These are phyloP conservation scores for Phytophthora ramorum DNA, from an alignment of 352 stramenopile genomes.

Conservation along the genomic window DNA sequence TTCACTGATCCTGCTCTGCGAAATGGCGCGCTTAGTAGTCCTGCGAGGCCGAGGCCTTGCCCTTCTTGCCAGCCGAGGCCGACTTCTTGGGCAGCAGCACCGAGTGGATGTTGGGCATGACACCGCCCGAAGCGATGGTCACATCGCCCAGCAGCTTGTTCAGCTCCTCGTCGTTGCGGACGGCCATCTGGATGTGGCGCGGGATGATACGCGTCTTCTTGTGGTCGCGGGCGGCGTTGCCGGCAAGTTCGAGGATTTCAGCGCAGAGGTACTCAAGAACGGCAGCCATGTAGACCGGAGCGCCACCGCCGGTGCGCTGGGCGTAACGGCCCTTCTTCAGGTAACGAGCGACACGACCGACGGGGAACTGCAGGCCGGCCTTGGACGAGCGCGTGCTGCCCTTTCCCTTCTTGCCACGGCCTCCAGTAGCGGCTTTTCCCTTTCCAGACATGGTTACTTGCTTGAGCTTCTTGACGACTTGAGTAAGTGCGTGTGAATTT, in stretches of 20 bases:
- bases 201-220: slow-evolving; percentile 98
- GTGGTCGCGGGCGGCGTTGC: slow-evolving; percentile 95
- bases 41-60: slow-evolving; percentile 59
- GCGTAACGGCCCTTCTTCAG: slow-evolving; percentile 93
- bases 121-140: slow-evolving; percentile 96
- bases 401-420: slow-evolving; percentile 80
- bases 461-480: slow-evolving; percentile 35
- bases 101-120: slow-evolving; percentile 96
- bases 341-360: slow-evolving; percentile 95
- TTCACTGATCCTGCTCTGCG: slow-evolving; percentile 6
- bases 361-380: slow-evolving; percentile 95
- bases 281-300: slow-evolving; percentile 95
- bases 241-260: slow-evolving; percentile 96
- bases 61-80: slow-evolving; percentile 54
- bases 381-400: slow-evolving; percentile 80
- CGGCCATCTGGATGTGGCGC: slow-evolving; percentile 95
- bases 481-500: slow-evolving; percentile 38
- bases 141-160: slow-evolving; percentile 95
- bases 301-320: slow-evolving; percentile 91
- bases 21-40: slow-evolving; percentile 68
- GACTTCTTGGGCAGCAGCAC: slow-evolving; percentile 92
- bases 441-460: slow-evolving; percentile 72
- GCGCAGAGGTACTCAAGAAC: slow-evolving; percentile 95
- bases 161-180: slow-evolving; percentile 95
- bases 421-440: slow-evolving; percentile 76